Evolutionary conservation across 129 eudicot genomes (phyloP).

Genomic region (Centella asiatica): DNA sequence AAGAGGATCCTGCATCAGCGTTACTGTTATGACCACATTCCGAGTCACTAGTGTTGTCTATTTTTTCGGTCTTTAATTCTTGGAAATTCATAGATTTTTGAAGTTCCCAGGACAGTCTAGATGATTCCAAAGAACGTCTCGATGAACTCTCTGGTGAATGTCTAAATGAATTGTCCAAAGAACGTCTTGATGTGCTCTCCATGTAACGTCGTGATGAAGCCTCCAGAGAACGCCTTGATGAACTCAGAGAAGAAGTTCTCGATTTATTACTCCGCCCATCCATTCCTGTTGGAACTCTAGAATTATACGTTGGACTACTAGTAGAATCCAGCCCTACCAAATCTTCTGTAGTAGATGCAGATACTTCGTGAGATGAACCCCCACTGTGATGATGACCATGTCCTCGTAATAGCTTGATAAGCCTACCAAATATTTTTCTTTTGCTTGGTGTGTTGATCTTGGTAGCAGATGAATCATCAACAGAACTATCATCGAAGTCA

Average conservation of each 20-base stretch:
- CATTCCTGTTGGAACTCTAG: slow-evolving; percentile 7
- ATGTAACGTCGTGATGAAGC: neutral
- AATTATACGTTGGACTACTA: slow-evolving; percentile 1
- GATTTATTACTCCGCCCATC: slow-evolving; percentile 20
- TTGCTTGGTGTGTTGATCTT: slow-evolving; percentile 25
- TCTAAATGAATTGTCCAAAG: neutral
- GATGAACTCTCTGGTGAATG: slow-evolving; percentile 14
- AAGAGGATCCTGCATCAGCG: slow-evolving; percentile 27
- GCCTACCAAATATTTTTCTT: slow-evolving; percentile 43
- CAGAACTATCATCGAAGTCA: slow-evolving; percentile 36
- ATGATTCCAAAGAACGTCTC: slow-evolving; percentile 22
- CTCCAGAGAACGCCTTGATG: neutral
- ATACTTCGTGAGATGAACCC: slow-evolving; percentile 26
- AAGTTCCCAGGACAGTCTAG: slow-evolving; percentile 31
- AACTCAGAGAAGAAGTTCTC: slow-evolving; percentile 21
- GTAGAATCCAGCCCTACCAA: slow-evolving; percentile 14
- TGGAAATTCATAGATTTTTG: slow-evolving; percentile 16
- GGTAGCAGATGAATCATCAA: slow-evolving; percentile 15
- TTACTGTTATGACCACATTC: slow-evolving; percentile 28
- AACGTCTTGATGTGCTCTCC: slow-evolving; percentile 4
- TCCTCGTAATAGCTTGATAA: slow-evolving; percentile 45
- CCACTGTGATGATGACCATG: slow-evolving; percentile 30
- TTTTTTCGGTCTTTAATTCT: slow-evolving; percentile 11
- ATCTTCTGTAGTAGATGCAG: slow-evolving; percentile 26
- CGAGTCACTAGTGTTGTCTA: slow-evolving; percentile 7